Percentiles rank a stretch among this genome's conserved stretches.
Evolutionary conservation across 176 grass and related monocot species (phyloP).

Genomic region (Oryza coarctata): DNA sequence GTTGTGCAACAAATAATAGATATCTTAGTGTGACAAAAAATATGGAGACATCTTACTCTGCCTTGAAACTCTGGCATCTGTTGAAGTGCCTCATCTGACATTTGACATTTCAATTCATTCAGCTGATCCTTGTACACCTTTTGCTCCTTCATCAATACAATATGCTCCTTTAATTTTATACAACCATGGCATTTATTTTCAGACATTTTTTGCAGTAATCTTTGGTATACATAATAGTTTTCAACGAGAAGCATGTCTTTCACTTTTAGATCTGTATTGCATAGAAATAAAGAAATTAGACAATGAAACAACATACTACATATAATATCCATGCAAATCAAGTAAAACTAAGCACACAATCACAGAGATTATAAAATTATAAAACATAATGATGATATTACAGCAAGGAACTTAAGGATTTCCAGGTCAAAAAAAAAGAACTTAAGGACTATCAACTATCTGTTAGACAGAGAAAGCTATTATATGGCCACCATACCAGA

Average conservation of each 20-base stretch:
- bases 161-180: constrained; percentile 95
- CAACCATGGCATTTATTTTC: constrained; percentile 95
- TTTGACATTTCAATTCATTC: constrained; percentile 76
- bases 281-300: constrained; percentile 33
- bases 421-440: too few relatives aligned
- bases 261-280: constrained; percentile 77
- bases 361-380: neutral
- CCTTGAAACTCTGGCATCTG: constrained; percentile 99
- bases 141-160: constrained; percentile 69
- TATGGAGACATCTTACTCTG: constrained; percentile 59
- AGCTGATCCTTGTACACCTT: constrained; percentile 72
- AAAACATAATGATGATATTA: neutral
- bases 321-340: constrained; percentile 17
- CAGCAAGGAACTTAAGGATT: constrained; percentile 8
- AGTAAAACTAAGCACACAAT: neutral
- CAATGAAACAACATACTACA: constrained; percentile 6
- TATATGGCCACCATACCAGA: neutral
- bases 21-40: neutral
- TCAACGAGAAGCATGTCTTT: constrained; percentile 65
- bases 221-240: constrained; percentile 62
- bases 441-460: neutral
- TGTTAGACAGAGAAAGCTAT: neutral
- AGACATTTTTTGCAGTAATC: constrained; percentile 63
- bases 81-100: constrained; percentile 96
- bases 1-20: neutral